Evolutionary conservation across 108 stramenopile species (phyloP), one percentile per base, ranked within the genome.

Genomic region (Nitzschia putrida): DNA sequence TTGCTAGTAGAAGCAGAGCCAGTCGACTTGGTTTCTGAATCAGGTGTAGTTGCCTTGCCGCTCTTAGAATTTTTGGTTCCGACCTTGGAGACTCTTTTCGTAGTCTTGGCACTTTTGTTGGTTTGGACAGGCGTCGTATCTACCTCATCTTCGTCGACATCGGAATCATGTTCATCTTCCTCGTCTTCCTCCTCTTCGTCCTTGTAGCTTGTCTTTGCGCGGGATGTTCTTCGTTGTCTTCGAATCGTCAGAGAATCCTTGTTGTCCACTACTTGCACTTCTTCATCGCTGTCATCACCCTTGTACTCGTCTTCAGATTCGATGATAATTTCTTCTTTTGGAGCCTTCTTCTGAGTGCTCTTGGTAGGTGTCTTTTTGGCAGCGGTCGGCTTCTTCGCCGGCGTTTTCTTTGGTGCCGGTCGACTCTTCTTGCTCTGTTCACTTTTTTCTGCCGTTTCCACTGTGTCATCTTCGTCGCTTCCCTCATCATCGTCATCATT

Each of bases 101-200:
- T n/a, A n/a, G n/a, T n/a, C n/a, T n/a, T n/a, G n/a, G 29, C 29
- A 1, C 29, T 1, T 34, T 34, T 34, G 29, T 34, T 34, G 29
- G 29, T 4, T 34, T 34, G 29, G 29, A 34, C 3, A 34, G 29
- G 29, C 4, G 29, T 34, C 29, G 29, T 34, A 4, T 34, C 29
- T 34, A 34, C 29, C 3, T 34, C 29, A 4, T 34, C 29, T 4
- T 34, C 29, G 4, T 34, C 29, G 1, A 4, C 29, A 34, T 34
- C 29, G 29, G 29, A 34, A 34, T 34, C 18, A 25, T 63, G 16
- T 8, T 60, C 40, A 10, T 58, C 64, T n/a, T 78, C 71, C 8
- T 42, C 29, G 50, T 82, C 64, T n/a, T 53, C 50, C 23, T 69
- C 69, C 7, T 77, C 71, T 14, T 68, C 66, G 20, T 68, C 75